Evolutionary conservation across 2,329 filamentous ascomycete species (phyloP), one percentile per base, ranked within the genome.

Genomic region (Microsporum canis): DNA sequence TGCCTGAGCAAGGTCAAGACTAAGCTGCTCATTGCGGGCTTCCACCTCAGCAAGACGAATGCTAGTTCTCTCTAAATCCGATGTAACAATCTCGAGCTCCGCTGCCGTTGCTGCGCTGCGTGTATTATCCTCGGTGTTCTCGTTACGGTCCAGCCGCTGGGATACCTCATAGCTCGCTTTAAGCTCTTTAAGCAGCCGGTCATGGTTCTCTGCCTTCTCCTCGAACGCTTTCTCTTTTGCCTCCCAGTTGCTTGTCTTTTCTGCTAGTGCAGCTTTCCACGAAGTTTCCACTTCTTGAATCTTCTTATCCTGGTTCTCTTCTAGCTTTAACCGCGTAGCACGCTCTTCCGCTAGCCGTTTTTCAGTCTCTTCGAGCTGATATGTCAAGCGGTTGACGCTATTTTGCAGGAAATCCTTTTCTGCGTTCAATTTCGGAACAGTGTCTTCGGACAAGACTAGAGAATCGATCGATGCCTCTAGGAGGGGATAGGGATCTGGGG

Each of bases 81-180:
- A 88, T 69, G 88, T 87, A 61, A 96, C 87, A 78, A 99, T 92
- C 67, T 97, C 94, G 63, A 99, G 80, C 74, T 99, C 94, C 10
- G 92, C 94, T 68, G 85, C 89, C 3, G 88, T 88, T 58, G 94
- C 88, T 61, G 86, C 83, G 36, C 81, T 83, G 31, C 82, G 80
- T 33, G 79, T 79, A 17, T 70, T 75, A 31, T 82, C 82, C 23
- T 88, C 84, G 7, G 77, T 77, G 59, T 84, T 82, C 38, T 87
- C 87, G 12, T 85, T 84, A 66, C 86, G 87, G 58, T 87, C 91
- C 58, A 99, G 79, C 58, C 94, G 84, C 72, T 97, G 91, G 53
- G 89, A 94, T 60, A 99, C 94, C 74, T 99, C 94, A 71, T 96
- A 96, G 76, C 86, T 96, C 31, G 94, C 94, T 76, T 96, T 97